Evolutionary conservation across 768 basidiomycete genomes (phyloP).

Genomic region (Mycena sanguinolenta): DNA sequence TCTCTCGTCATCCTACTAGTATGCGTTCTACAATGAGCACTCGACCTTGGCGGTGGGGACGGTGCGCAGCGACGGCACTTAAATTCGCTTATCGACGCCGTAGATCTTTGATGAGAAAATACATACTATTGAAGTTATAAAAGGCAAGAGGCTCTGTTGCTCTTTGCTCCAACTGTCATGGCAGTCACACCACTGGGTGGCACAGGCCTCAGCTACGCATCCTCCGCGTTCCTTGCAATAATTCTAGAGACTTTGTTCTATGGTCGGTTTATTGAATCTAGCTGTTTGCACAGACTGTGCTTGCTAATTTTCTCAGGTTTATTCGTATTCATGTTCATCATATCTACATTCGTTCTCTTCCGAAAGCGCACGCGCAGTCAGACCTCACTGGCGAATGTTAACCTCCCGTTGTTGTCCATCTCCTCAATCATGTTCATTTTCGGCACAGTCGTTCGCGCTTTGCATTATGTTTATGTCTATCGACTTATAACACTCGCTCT

Average conservation of each 20-base stretch:
- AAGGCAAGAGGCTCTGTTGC: neutral
- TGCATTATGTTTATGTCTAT: too few species aligned
- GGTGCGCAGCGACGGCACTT: too few species aligned
- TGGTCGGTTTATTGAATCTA: neutral
- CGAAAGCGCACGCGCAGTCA: constrained; percentile 2
- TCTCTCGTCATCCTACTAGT: too few species aligned
- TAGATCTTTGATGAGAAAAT: neutral
- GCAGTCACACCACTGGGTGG: constrained; percentile 18
- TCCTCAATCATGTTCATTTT: constrained; percentile 15
- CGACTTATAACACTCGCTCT: too few species aligned
- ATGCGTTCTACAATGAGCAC: too few species aligned
- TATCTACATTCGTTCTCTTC: constrained; percentile 22
- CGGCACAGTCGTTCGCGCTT: constrained; percentile 2
- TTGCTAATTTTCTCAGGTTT: neutral
- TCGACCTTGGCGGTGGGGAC: too few species aligned
- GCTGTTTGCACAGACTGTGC: neutral
- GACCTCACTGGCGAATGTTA: neutral
- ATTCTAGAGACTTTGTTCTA: constrained; percentile 10
- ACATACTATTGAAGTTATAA: too few species aligned
- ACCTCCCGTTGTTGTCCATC: constrained; percentile 11
- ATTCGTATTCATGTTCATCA: constrained; percentile 25
- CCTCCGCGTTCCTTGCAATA: constrained; percentile 13
- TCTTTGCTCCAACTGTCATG: neutral
- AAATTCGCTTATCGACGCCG: too few species aligned
- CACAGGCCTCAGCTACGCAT: constrained; percentile 18